phyloP scores from a whole-genome alignment of 805 yeast species.

The Kazachstania viticola region DNA sequence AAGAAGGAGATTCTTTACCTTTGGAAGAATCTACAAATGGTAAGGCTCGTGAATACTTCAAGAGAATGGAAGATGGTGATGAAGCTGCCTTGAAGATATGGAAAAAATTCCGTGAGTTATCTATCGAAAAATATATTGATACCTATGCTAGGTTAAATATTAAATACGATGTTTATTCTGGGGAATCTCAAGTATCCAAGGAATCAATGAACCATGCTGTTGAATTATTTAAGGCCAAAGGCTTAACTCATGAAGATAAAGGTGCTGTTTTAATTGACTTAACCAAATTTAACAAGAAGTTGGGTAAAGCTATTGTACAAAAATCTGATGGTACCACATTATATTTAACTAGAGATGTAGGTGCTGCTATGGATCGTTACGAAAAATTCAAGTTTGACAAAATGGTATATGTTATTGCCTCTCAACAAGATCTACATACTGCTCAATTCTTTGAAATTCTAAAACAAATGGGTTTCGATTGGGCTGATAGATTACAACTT shows the following conservation, averaged over 20 bases:
- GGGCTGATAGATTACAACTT: slow-evolving; percentile 75
- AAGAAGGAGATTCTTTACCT: slow-evolving; percentile 40
- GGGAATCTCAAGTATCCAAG: slow-evolving; percentile 87
- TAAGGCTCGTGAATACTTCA: slow-evolving; percentile 79
- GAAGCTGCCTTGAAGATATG: slow-evolving; percentile 64
- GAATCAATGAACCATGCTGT: slow-evolving; percentile 59
- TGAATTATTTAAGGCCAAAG: slow-evolving; percentile 49
- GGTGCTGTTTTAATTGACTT: slow-evolving; percentile 88
- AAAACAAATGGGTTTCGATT: slow-evolving; percentile 78
- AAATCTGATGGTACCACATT: slow-evolving; percentile 93
- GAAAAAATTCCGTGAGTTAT: slow-evolving; percentile 81
- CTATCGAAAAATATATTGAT: slow-evolving; percentile 72
- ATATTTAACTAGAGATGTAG: slow-evolving; percentile 91
- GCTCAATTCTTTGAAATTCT: slow-evolving; percentile 91
- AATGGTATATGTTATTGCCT: slow-evolving; percentile 91
- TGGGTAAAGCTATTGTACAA: slow-evolving; percentile 86
- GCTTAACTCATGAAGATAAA: slow-evolving; percentile 69
- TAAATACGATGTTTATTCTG: slow-evolving; percentile 77
- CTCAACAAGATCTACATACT: slow-evolving; percentile 89
- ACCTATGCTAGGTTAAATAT: slow-evolving; percentile 92
- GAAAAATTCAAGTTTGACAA: slow-evolving; percentile 79
- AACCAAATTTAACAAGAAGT: slow-evolving; percentile 73
- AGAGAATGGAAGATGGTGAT: slow-evolving; percentile 89
- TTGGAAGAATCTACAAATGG: slow-evolving; percentile 52
- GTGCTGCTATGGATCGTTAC: slow-evolving; percentile 89